A percentile compares a stretch with the other conserved stretches of the same genome.
Evolutionary conservation across 345 rosid genomes (phyloP).

Genomic region (Ailanthus altissimus): DNA sequence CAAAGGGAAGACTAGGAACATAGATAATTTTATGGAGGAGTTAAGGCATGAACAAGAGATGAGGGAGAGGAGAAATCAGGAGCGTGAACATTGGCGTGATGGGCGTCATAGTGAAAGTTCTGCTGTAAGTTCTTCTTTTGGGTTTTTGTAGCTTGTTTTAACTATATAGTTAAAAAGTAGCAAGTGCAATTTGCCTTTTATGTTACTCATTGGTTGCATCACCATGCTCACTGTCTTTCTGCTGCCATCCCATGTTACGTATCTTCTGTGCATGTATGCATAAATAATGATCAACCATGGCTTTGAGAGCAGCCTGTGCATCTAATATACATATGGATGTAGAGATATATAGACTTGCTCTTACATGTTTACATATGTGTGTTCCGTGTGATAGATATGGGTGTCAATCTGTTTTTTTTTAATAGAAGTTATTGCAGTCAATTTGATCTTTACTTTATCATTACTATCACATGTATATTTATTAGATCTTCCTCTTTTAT

Average conservation of each 20-base stretch:
- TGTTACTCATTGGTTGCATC: background rate
- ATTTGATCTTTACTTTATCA: too few species aligned
- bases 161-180: background rate
- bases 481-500: background rate
- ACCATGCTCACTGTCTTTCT: conserved; percentile 3
- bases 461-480: background rate
- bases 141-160: background rate
- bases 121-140: conserved; percentile 46
- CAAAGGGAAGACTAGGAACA: conserved; percentile 84
- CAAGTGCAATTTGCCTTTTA: background rate
- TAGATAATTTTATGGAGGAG: conserved; percentile 98
- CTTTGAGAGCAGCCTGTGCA: background rate
- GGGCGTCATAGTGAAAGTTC: conserved; percentile 64
- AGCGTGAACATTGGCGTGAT: conserved; percentile 78
- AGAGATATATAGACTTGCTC: background rate
- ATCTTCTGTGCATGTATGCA: background rate
- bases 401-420: background rate
- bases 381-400: background rate
- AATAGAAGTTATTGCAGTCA: background rate
- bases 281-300: background rate
- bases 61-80: conserved; percentile 96
- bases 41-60: conserved; percentile 95
- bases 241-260: background rate
- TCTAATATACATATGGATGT: background rate
- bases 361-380: background rate